Evolutionary conservation across 148 eudicot species (phyloP).

Genomic region (Selenicereus undatus): DNA sequence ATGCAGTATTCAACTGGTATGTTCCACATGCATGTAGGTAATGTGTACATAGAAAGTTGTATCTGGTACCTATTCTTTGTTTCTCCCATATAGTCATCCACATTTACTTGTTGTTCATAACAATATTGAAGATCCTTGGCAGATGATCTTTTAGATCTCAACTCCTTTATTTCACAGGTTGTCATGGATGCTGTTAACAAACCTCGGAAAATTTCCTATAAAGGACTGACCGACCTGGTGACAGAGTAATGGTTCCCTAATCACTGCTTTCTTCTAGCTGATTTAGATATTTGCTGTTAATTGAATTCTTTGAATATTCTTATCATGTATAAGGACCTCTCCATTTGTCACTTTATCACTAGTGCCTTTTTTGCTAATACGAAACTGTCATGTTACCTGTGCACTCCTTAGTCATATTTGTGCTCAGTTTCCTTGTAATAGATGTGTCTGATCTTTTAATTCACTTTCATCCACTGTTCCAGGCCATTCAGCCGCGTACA

Average conservation of each 20-base stretch:
- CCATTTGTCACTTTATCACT: neutral
- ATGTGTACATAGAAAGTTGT: neutral
- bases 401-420: neutral
- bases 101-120: neutral
- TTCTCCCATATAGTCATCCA: neutral
- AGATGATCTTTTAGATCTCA: neutral
- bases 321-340: neutral
- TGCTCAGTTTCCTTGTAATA: neutral
- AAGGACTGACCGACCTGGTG: conserved; percentile 94
- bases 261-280: conserved; percentile 13
- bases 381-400: conserved; percentile 4
- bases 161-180: conserved; percentile 46
- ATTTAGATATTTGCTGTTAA: conserved; percentile 3
- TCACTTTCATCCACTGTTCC: neutral
- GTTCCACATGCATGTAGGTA: neutral
- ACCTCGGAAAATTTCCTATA: conserved; percentile 81
- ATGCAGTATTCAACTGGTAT: neutral
- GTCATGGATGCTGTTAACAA: conserved; percentile 97
- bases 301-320: neutral
- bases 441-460: neutral
- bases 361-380: neutral
- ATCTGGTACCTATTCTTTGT: neutral
- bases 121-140: too few relatives aligned
- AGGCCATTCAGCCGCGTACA: neutral
- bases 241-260: conserved; percentile 62